Evolutionary conservation across 495 filamentous ascomycete genomes (phyloP).

Genomic region (Collariella sp.): DNA sequence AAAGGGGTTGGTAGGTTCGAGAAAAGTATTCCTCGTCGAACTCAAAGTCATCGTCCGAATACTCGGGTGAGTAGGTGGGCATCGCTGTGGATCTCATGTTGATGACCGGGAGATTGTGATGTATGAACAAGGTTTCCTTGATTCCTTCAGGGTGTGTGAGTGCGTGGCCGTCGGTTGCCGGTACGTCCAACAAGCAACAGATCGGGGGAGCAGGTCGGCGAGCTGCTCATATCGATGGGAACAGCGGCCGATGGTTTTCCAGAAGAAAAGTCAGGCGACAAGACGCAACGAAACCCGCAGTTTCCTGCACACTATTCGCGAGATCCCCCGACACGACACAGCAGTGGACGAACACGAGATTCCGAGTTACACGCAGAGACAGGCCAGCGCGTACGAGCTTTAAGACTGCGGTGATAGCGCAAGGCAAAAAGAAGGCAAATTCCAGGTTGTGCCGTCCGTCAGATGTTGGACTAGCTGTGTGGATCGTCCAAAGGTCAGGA

Average conservation of each 20-base stretch:
- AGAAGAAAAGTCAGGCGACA: slow-evolving; percentile 10
- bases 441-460: not conserved
- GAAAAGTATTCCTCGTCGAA: slow-evolving; percentile 49
- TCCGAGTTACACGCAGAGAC: slow-evolving; percentile 17
- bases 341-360: slow-evolving; percentile 23
- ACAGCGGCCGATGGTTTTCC: slow-evolving; percentile 7
- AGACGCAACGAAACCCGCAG: slow-evolving; percentile 5
- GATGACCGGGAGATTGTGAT: not conserved
- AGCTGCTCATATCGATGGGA: slow-evolving; percentile 30
- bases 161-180: slow-evolving; percentile 21
- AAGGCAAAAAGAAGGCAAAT: not conserved
- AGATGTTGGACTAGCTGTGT: not conserved
- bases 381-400: not conserved
- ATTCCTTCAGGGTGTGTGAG: slow-evolving; percentile 14
- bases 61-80: slow-evolving; percentile 20
- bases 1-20: slow-evolving; percentile 50
- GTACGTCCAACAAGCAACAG: slow-evolving; percentile 27
- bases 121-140: too few species aligned
- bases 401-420: not conserved
- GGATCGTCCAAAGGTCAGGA: not conserved
- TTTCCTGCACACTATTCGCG: slow-evolving; percentile 4
- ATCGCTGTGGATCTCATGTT: slow-evolving; percentile 11
- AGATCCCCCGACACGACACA: not conserved
- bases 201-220: slow-evolving; percentile 23
- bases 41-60: slow-evolving; percentile 40